Evolutionary conservation across 2,329 filamentous ascomycete genomes (phyloP), one percentile per base, ranked within the genome.

Genomic region (Aureobasidium sp.): DNA sequence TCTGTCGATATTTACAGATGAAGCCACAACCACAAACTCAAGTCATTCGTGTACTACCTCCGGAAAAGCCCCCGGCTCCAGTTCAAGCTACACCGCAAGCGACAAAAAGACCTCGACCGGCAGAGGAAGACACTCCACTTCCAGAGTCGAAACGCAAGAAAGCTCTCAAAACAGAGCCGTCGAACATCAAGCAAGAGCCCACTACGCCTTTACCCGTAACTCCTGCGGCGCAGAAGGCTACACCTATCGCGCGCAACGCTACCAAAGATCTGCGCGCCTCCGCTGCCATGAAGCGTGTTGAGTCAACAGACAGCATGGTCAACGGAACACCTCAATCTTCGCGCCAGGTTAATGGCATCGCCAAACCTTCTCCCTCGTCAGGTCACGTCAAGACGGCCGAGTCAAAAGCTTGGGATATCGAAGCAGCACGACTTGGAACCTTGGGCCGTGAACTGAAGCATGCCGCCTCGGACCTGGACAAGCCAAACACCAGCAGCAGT

Each of bases 401-500:
- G 11, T 71, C 74, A 5, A 66, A 72, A 15, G 66, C 73, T 1
- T 74, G 77, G 64, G 71, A 72, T 8, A 68, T 72, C 1, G 71
- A 73, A 22, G 76, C 75, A 15, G 70, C 70, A 54, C 75, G 75
- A 35, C 67, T 77, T 47, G 75, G 77, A 40, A 69, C 67, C 3
- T 70, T 77, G 59, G 78, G 77, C 11, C 74, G 76, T 8, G 71
- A 75, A 1, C 68, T 80, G n/a, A 80, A 80, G 68, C 77, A 79
- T 59, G 73, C 76, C 53, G 72, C 73, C 2, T 61, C 66, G 47
- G 67, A 66, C 29, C 61, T 68, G 19, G 69, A 68, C 61, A 19
- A 53, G 17, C 11, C 48, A 17, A 15, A 52, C 7, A 8, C 33
- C 6, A 37, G 2, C 3, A 40, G 17, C 27, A 22, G 39, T 19